phyloP scores from a whole-genome alignment of 257 asterid genomes.

The Solanum dulcamara region DNA sequence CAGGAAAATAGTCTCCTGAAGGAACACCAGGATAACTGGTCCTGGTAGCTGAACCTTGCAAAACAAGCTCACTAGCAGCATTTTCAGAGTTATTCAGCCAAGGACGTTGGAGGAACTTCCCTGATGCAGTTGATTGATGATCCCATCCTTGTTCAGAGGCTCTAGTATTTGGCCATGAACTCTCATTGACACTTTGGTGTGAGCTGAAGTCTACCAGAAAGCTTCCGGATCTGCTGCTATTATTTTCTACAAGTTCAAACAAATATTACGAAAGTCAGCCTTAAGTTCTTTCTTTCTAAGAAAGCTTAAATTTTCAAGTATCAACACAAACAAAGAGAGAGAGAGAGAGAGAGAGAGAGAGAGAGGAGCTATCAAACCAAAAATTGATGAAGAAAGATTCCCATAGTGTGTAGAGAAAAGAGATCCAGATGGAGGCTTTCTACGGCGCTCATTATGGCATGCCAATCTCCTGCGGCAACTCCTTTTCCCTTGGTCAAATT shows the following conservation, averaged over 20 bases:
- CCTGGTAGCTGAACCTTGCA: constrained; percentile 29
- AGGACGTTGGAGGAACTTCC: constrained; percentile 31
- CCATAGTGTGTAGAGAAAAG: constrained; percentile 51
- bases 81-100: constrained; percentile 48
- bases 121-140: constrained; percentile 22
- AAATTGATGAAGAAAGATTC: constrained; percentile 32
- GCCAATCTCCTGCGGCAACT: constrained; percentile 97
- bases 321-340: background rate
- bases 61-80: constrained; percentile 30
- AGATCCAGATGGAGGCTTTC: constrained; percentile 68
- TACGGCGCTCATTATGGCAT: constrained; percentile 85
- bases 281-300: background rate
- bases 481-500: constrained; percentile 85
- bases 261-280: background rate
- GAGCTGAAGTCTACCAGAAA: constrained; percentile 62
- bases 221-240: constrained; percentile 39
- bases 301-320: background rate
- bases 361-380: constrained; percentile 33
- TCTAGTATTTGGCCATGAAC: constrained; percentile 30
- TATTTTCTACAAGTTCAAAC: constrained; percentile 35
- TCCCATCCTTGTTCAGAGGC: constrained; percentile 25
- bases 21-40: constrained; percentile 31
- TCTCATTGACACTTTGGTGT: constrained; percentile 26
- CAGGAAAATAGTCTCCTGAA: constrained; percentile 35
- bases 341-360: background rate